These are phyloP conservation scores for Austroboletus niveus DNA, from an alignment of 1,284 basidiomycete genomes.

Conservation along the genomic window DNA sequence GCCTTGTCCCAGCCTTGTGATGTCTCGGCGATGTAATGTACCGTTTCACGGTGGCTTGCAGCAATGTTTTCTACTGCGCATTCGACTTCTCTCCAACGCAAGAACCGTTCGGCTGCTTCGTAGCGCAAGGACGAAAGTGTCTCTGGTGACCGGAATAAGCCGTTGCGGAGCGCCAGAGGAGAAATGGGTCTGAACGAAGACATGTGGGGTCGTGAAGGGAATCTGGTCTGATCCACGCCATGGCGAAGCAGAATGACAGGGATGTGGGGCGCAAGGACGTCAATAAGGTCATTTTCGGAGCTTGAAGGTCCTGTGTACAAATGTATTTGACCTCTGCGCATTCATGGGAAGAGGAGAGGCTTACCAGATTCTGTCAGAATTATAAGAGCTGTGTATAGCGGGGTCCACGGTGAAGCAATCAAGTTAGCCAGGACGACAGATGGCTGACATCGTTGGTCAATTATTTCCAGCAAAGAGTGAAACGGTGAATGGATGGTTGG, in stretches of 20 bases:
- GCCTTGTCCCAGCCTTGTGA: conserved; percentile 51
- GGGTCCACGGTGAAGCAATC: conserved; percentile 51
- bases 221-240: conserved; percentile 28
- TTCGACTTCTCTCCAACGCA: conserved; percentile 69
- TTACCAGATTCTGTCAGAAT: conserved; percentile 50
- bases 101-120: conserved; percentile 68
- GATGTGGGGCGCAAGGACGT: conserved; percentile 50
- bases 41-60: conserved; percentile 26
- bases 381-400: conserved; percentile 57
- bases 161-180: conserved; percentile 48
- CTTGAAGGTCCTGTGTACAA: conserved; percentile 29
- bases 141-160: conserved; percentile 61
- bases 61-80: conserved; percentile 42
- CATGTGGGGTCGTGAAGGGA: conserved; percentile 35
- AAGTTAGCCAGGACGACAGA: conserved; percentile 50
- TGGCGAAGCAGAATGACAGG: conserved; percentile 55
- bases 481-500: conserved; percentile 57
- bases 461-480: conserved; percentile 44
- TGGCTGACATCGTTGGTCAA: conserved; percentile 50
- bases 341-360: conserved; percentile 9
- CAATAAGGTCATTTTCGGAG: conserved; percentile 48
- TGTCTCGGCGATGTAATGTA: conserved; percentile 21
- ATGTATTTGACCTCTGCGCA: background rate
- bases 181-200: conserved; percentile 55
- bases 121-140: conserved; percentile 51